These are phyloP conservation scores for Penicillium verhagenii DNA, from an alignment of 495 filamentous ascomycete genomes.

Conservation along the genomic window DNA sequence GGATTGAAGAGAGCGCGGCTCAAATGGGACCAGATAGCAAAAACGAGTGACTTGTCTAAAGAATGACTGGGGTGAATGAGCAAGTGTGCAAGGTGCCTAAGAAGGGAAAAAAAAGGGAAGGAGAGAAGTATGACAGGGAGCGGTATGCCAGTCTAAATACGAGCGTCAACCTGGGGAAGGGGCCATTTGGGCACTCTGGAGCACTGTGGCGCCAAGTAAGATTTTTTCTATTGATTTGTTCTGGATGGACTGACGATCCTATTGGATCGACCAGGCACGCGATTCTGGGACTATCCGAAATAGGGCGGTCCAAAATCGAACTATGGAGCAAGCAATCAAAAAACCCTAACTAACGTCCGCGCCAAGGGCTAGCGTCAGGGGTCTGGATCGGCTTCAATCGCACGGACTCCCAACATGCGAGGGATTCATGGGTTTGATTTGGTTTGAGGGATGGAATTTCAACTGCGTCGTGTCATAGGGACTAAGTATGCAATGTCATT, in stretches of 20 bases:
- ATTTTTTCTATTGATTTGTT: constrained; percentile 1
- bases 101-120: constrained; percentile 10
- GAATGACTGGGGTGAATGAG: background rate
- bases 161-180: constrained; percentile 10
- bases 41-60: constrained; percentile 26
- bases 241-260: background rate
- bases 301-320: constrained; percentile 20
- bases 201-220: background rate
- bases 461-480: constrained; percentile 1
- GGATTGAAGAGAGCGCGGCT: constrained; percentile 26
- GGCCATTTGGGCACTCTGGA: background rate
- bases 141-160: constrained; percentile 26
- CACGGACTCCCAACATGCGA: constrained; percentile 7
- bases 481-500: background rate
- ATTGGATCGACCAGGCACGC: constrained; percentile 1
- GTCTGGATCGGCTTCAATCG: background rate
- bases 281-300: constrained; percentile 23
- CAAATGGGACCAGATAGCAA: constrained; percentile 10
- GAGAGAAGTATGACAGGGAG: constrained; percentile 21
- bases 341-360: constrained; percentile 5
- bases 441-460: background rate
- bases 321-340: constrained; percentile 16
- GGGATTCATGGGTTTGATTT: background rate
- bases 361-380: constrained; percentile 5
- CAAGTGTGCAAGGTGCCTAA: constrained; percentile 19